Evolutionary conservation across 768 basidiomycete species (phyloP), one percentile per base, ranked within the genome.

Genomic region (Gautieria morchelliformis): DNA sequence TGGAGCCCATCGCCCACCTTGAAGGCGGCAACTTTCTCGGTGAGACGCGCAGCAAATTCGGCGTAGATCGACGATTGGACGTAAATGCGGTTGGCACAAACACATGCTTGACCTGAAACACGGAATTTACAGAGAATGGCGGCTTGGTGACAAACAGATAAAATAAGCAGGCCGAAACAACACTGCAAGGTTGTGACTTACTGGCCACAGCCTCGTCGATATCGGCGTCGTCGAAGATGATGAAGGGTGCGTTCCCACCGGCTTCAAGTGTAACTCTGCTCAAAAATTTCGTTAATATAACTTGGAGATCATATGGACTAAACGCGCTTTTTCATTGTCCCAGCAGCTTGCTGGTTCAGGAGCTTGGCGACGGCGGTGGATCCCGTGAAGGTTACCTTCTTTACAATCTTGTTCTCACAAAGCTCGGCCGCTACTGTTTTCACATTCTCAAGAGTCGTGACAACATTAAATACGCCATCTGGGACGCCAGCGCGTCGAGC

Each of bases 201-300:
- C 94, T 89, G 62, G 85, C 83, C 7, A 99, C 91, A 30, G 96
- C 96, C 57, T 86, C 83, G 50, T 93, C 89, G 52, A 99, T 78
- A 67, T 98, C 85, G 0, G 93, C 95, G 65, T 98, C 96, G 61
- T 93, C 89, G 68, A 99, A 98, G 7, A 99, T 89, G 63, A 98
- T 96, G 70, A 99, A 93, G 0, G 95, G 89, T 0, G 94, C 84
- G 63, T 98, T 98, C 30, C 96, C 95, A 14, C 93, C 92, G 30
- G 93, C 89, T 71, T 95, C 93, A 39, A 93, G 70, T 1, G 91
- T 91, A 10, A 83, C 67, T 61, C 83, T 75, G 62, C n/a, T 50
- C n/a, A 19, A 39, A 35, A 52, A n/a, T n/a, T 58, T 24, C 19
- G 53, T 58, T 37, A 45, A 40, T 58, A 14, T 48, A 51, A 32